These are phyloP conservation scores for Eucalyptus guilfoylei DNA, from an alignment of 345 rosid species.

Conservation along the genomic window DNA sequence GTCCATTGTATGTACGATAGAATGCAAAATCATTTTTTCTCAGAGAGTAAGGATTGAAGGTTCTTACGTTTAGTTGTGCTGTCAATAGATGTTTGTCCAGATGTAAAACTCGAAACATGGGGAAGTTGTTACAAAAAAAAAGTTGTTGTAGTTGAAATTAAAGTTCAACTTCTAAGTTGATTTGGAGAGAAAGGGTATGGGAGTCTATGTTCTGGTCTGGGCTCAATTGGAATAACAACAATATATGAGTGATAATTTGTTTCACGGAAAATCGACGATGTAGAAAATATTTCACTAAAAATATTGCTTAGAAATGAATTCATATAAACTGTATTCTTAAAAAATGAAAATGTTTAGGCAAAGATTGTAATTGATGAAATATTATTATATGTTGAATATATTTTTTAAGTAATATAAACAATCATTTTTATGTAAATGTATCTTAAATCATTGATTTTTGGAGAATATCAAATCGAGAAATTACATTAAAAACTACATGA, in stretches of 20 bases:
- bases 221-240: not conserved
- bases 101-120: not conserved
- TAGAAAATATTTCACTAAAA: not conserved
- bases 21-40: not conserved
- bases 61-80: not conserved
- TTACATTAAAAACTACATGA: not conserved
- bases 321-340: too few relatives aligned
- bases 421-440: too few relatives aligned
- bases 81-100: not conserved
- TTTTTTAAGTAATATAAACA: not conserved
- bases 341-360: not conserved
- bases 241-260: not conserved
- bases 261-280: accelerated
- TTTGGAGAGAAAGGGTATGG: not conserved
- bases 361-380: not conserved
- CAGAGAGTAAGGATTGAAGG: not conserved
- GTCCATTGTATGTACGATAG: not conserved
- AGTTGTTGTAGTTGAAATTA: not conserved
- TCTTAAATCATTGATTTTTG: not conserved
- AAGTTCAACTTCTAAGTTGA: not conserved
- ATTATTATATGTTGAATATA: not conserved
- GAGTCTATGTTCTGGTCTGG: not conserved
- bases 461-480: not conserved
- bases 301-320: not conserved
- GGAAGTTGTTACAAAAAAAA: not conserved